These are phyloP conservation scores for Cladobotryum mycophilum DNA, from an alignment of 2,329 filamentous ascomycete genomes.

Conservation along the genomic window DNA sequence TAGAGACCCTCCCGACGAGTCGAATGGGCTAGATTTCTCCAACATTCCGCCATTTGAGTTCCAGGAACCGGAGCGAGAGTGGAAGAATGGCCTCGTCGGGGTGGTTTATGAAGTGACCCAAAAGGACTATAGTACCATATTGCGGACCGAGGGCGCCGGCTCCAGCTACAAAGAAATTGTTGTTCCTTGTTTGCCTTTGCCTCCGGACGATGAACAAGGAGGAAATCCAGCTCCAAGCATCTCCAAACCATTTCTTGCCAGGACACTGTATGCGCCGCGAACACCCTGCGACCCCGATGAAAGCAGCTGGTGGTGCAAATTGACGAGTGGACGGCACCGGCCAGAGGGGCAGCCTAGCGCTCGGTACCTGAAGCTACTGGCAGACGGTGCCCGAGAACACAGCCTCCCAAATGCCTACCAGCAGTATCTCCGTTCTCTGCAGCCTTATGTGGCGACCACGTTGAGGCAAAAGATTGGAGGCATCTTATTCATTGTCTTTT, in stretches of 20 bases:
- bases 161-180: slow-evolving; percentile 77
- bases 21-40: slow-evolving; percentile 26
- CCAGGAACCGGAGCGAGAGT: slow-evolving; percentile 31
- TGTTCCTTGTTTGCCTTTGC: slow-evolving; percentile 69
- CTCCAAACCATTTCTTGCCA: slow-evolving; percentile 67
- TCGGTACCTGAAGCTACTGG: slow-evolving; percentile 77
- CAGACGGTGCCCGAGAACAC: slow-evolving; percentile 72
- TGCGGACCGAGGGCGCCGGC: slow-evolving; percentile 86
- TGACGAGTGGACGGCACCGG: slow-evolving; percentile 43
- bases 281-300: slow-evolving; percentile 33
- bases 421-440: slow-evolving; percentile 61
- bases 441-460: slow-evolving; percentile 65
- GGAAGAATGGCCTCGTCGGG: slow-evolving; percentile 80
- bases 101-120: slow-evolving; percentile 92
- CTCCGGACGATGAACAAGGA: slow-evolving; percentile 55
- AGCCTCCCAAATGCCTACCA: slow-evolving; percentile 73
- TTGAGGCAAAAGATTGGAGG: slow-evolving; percentile 60
- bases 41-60: slow-evolving; percentile 22
- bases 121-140: slow-evolving; percentile 75
- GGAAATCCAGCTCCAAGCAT: slow-evolving; percentile 49
- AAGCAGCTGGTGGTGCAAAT: slow-evolving; percentile 38
- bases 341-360: slow-evolving; percentile 73
- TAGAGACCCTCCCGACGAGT: slow-evolving; percentile 45
- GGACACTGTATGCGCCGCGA: slow-evolving; percentile 71
- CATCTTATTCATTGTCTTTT: slow-evolving; percentile 53